Conservation (phyloP, 1,139 yeast species). For the Candida gigantensis region DNA sequence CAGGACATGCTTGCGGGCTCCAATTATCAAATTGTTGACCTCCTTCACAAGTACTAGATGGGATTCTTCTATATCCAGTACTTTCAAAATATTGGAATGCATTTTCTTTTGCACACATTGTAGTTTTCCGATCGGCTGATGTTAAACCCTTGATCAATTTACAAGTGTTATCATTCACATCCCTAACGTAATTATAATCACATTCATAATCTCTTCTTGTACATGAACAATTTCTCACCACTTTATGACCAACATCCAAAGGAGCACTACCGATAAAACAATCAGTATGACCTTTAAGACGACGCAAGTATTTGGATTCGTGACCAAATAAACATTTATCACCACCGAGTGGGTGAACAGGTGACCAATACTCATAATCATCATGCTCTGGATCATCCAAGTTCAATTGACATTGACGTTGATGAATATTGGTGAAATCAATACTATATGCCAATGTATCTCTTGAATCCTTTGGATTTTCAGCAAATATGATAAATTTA, state of each 20-base stretch:
- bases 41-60: constrained; percentile 47
- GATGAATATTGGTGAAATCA: constrained; percentile 69
- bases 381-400: constrained; percentile 56
- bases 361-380: constrained; percentile 86
- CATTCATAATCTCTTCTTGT: constrained; percentile 90
- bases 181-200: constrained; percentile 78
- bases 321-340: constrained; percentile 88
- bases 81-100: constrained; percentile 56
- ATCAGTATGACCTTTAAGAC: constrained; percentile 56
- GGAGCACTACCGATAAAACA: constrained; percentile 86
- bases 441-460: constrained; percentile 47
- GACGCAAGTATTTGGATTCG: constrained; percentile 73
- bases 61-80: constrained; percentile 49
- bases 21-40: constrained; percentile 60
- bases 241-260: constrained; percentile 58
- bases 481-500: constrained; percentile 51
- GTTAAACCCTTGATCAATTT: constrained; percentile 70
- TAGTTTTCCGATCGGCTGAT: constrained; percentile 63
- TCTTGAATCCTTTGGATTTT: constrained; percentile 15
- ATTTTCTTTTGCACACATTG: constrained; percentile 57
- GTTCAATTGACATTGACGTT: constrained; percentile 71
- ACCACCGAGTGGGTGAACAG: constrained; percentile 63
- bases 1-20: constrained; percentile 82
- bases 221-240: constrained; percentile 74
- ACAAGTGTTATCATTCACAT: constrained; percentile 75